Base-by-base conservation (phyloP, 1,284 basidiomycete species). In the Exobasidium rhododendri region DNA sequence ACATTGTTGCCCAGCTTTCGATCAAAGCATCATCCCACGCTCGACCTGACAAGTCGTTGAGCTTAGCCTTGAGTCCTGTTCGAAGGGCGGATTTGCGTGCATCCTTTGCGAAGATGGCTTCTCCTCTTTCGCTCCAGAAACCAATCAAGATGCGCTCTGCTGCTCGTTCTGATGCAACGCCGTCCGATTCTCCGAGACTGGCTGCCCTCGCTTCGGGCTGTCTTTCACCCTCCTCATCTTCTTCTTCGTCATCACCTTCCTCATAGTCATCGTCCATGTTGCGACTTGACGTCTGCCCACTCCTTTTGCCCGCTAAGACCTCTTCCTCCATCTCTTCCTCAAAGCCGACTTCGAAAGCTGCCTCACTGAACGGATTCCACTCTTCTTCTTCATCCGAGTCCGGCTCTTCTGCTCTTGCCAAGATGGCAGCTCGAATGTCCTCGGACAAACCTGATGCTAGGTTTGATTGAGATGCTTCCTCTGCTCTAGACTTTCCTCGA, bases 1-100 rank as follows among this genome's bases (percentile, higher is more conserved):
- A 64, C 70, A 71, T 71, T 7, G 65, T 63, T 5, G 63, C 71
- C 71, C 71, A 74, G 28, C 70, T 70, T 55, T 74, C 71, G 57
- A 74, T 61, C 49, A 74, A 56, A 24, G 62, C 64, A 29, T 71
- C 70, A 32, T 66, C 67, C 68, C 63, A 71, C 29, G 29, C 30
- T 47, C 47, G 45, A 4, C 66, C 64, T 5, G 57, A 65, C n/a
- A 60, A 7, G n/a, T 44, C 29, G 13, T 28, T 52, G 22, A 65
- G 49, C 40, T 62, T 32, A 30, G 53, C 45, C 30, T 56, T 62
- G 32, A 71, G 55, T 32, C 31, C 28, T 46, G 58, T 30, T 22
- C 70, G 47, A 1, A 17, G 32, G 11, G 59, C 54, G 30, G 59
- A 64, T 29, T 60, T 60, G n/a, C 69, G 52, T 7, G 59, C 24